Percentiles rank a stretch among this genome's conserved stretches.
These are phyloP conservation scores for Saccharomyces hybrid DNA, from an alignment of 1,139 yeast species.

Conservation along the genomic window DNA sequence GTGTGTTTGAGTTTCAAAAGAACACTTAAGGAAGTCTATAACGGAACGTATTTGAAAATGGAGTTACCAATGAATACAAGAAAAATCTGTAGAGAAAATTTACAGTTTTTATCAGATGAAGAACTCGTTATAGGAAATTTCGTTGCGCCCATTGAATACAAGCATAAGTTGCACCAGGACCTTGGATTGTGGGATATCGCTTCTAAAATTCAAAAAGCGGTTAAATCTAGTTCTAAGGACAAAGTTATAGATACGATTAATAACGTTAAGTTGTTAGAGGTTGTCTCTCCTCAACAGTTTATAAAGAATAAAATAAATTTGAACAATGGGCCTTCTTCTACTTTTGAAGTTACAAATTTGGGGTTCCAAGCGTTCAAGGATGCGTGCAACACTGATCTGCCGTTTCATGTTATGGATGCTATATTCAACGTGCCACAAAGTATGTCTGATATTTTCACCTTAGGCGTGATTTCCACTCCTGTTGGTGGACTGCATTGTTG, in stretches of 20 bases:
- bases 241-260: constrained; percentile 14
- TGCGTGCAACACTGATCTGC: constrained; percentile 2
- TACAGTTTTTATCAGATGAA: constrained; percentile 7
- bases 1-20: constrained; percentile 12
- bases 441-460: constrained; percentile 19
- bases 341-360: constrained; percentile 29
- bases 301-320: constrained; percentile 13
- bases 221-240: constrained; percentile 7
- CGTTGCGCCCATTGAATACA: constrained; percentile 15
- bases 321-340: constrained; percentile 16
- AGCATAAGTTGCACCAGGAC: constrained; percentile 4
- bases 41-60: constrained; percentile 17
- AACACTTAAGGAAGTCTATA: constrained; percentile 2
- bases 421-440: constrained; percentile 27
- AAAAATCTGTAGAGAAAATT: constrained; percentile 7
- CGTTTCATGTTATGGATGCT: constrained; percentile 20
- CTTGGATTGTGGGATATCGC: constrained; percentile 19
- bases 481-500: constrained; percentile 22
- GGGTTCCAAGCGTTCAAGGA: constrained; percentile 20
- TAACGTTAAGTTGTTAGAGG: constrained; percentile 21
- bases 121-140: constrained; percentile 21
- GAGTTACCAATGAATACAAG: constrained; percentile 27
- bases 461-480: constrained; percentile 20
- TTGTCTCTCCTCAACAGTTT: constrained; percentile 15
- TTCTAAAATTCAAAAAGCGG: constrained; percentile 6